phyloP scores from a whole-genome alignment of 2,329 filamentous ascomycete species.

The Lachnellula suecica region DNA sequence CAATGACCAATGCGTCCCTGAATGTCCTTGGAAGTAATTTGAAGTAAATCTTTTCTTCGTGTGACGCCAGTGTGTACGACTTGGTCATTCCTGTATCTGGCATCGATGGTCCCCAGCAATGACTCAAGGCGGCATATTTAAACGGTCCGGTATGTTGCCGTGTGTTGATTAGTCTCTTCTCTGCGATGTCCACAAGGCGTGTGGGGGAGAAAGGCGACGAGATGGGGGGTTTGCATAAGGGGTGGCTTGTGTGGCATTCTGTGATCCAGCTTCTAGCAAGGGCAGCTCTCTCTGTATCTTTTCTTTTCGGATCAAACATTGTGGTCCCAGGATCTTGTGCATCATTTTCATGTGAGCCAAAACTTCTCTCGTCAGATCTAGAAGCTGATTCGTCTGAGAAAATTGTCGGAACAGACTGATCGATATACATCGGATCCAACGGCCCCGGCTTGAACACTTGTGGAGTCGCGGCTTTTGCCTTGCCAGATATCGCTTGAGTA shows the following conservation, averaged over 20 bases:
- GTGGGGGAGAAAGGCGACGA: not conserved
- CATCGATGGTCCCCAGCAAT: not conserved
- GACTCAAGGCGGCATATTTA: not conserved
- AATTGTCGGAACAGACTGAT: too few species aligned
- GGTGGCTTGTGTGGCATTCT: not conserved
- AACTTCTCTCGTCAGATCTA: too few species aligned
- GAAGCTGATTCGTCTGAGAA: too few species aligned
- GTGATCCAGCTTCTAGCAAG: not conserved
- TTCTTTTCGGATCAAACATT: not conserved
- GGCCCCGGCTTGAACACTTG: too few species aligned
- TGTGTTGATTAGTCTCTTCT: not conserved
- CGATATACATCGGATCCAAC: too few species aligned
- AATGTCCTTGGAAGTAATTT: conserved; percentile 31
- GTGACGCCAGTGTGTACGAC: not conserved
- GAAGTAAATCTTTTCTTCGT: conserved; percentile 4
- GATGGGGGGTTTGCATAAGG: not conserved
- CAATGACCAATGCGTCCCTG: conserved; percentile 31
- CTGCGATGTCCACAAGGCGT: not conserved
- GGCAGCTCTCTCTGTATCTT: not conserved
- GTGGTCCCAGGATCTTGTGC: too few species aligned
- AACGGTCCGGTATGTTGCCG: not conserved
- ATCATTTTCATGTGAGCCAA: too few species aligned
- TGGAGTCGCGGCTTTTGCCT: too few species aligned
- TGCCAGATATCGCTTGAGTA: too few species aligned
- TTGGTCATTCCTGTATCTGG: too few species aligned